A percentile compares a stretch with the other conserved stretches of the same genome.
Evolutionary conservation across 129 eudicot genomes (phyloP).

Genomic region (Daucus carota): DNA sequence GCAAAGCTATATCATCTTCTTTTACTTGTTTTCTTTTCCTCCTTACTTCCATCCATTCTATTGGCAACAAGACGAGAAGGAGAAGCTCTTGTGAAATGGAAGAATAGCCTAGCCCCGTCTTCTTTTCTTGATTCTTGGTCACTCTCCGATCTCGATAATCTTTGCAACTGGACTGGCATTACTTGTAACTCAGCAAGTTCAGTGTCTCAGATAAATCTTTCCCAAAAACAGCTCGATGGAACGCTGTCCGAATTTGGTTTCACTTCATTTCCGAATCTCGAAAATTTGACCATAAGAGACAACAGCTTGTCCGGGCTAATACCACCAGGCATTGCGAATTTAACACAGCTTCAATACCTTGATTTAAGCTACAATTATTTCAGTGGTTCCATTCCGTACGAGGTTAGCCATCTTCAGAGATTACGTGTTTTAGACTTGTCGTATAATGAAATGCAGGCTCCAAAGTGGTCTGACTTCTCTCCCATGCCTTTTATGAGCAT

Average conservation of each 20-base stretch:
- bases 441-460: not conserved
- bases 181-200: slow-evolving; percentile 34
- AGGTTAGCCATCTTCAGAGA: not conserved
- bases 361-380: not conserved
- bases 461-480: not conserved
- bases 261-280: slow-evolving; percentile 48
- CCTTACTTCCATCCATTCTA: too few relatives aligned
- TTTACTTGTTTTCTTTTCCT: not conserved
- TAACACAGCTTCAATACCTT: slow-evolving; percentile 17
- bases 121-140: slow-evolving; percentile 57
- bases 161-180: slow-evolving; percentile 71
- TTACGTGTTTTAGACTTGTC: not conserved
- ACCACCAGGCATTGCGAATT: slow-evolving; percentile 50
- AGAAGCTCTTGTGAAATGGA: slow-evolving; percentile 67
- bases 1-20: not conserved
- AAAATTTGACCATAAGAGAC: slow-evolving; percentile 27
- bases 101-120: slow-evolving; percentile 40
- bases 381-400: not conserved
- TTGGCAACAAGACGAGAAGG: slow-evolving; percentile 30
- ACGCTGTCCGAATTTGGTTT: slow-evolving; percentile 39
- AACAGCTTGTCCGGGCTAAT: slow-evolving; percentile 41
- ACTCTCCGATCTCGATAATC: slow-evolving; percentile 28
- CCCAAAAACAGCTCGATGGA: slow-evolving; percentile 35
- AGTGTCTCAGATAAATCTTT: slow-evolving; percentile 31
- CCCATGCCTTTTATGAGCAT: not conserved